Evolutionary conservation across 1,139 yeast genomes (phyloP), one percentile per base, ranked within the genome.

Genomic region (Tardiomyces depauwii): DNA sequence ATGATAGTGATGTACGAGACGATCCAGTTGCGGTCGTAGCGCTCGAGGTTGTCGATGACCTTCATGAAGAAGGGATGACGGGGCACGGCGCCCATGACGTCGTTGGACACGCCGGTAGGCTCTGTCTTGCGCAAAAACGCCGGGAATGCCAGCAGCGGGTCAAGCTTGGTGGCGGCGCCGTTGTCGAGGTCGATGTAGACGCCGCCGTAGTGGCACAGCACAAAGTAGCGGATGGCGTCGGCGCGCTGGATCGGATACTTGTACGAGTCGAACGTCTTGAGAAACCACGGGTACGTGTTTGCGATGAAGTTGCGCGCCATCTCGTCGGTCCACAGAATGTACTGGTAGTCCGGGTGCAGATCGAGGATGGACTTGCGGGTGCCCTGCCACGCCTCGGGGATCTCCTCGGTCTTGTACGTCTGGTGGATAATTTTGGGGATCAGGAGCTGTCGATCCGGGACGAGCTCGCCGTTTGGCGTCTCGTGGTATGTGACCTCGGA

Each of bases 361-460:
- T 81, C 82, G 45, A 77, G 73, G 62, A 95, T 86, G 19, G 77
- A 76, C 58, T 78, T 74, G 61, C 85, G 95, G 21, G 95, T 88
- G 2, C 74, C 74, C 54, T 68, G 67, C 97, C 97, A 88, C 47
- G 76, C 70, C 42, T 78, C 86, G 2, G 96, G 97, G 25, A 88
- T 76, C 23, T 78, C 74, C 18, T 68, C 74, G 25, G 84, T 82
- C 63, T 86, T 88, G 66, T 88, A 88, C 14, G 96, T 88, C 65
- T 88, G 97, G 62, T 88, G 97, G 48, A 88, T 87, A 61, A 88
- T 87, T 59, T 83, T 85, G 39, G 97, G 97, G 44, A 88, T 85
- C 43, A 80, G 59, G 13, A 49, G 51, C 21, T 45, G 49, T 14
- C 59, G 45, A 41, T 53, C 55, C 11, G 60, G 58, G 18, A 44